Conservation (phyloP, 176 grass and related monocot species). For the Carex kokanica region DNA sequence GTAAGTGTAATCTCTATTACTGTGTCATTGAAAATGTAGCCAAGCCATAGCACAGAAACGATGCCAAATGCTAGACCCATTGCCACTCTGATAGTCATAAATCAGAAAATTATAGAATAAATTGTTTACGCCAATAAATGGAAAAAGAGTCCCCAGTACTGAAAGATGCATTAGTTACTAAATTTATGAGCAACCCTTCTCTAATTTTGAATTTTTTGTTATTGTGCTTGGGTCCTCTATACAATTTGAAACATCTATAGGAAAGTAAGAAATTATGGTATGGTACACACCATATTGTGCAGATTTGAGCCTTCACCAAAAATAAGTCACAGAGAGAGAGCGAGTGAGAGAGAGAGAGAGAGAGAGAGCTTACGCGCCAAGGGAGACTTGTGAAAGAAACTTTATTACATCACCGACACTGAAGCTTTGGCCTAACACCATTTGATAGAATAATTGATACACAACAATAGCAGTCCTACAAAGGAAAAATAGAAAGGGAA, state of each 20-base stretch:
- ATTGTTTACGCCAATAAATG: neutral
- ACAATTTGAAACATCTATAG: neutral
- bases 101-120: conserved; percentile 20
- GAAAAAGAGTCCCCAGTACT: neutral
- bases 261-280: neutral
- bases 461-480: conserved; percentile 97
- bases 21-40: conserved; percentile 93
- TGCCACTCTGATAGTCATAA: conserved; percentile 58
- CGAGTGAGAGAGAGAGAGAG: neutral
- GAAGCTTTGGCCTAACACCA: conserved; percentile 79
- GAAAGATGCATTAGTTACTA: neutral
- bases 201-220: neutral
- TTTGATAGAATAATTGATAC: conserved; percentile 85
- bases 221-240: neutral
- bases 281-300: neutral
- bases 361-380: conserved; percentile 70
- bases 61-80: conserved; percentile 87
- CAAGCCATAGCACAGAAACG: conserved; percentile 83
- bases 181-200: neutral
- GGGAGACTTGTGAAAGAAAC: conserved; percentile 81
- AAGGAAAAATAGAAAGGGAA: neutral
- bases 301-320: neutral
- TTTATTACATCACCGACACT: conserved; percentile 66
- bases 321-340: neutral
- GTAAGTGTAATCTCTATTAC: conserved; percentile 94